Percentiles rank a stretch among this genome's conserved stretches.
Evolutionary conservation across 2,329 filamentous ascomycete species (phyloP).

Genomic region (Fusarium brachygibbosum): DNA sequence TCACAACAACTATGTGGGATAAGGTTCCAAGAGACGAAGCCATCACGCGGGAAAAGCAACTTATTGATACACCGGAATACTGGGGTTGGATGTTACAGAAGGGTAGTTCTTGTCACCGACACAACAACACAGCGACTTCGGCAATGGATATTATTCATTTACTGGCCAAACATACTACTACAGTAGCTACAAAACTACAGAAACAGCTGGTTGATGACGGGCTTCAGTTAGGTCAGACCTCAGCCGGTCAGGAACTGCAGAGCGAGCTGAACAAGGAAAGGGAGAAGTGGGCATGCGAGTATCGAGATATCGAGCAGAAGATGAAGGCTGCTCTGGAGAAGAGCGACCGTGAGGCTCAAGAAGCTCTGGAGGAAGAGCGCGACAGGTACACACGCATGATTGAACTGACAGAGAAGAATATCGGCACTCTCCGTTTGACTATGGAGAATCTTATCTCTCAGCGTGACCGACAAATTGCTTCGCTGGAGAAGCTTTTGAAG

Average conservation of each 20-base stretch:
- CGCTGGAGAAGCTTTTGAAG: too few relatives aligned
- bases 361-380: too few relatives aligned
- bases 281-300: neutral
- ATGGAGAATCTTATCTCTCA: too few relatives aligned
- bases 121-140: slow-evolving; percentile 11
- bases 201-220: slow-evolving; percentile 21
- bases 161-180: neutral
- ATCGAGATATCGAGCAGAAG: too few relatives aligned
- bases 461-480: too few relatives aligned
- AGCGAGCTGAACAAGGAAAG: neutral
- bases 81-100: slow-evolving; percentile 35
- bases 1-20: slow-evolving; percentile 33
- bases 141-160: slow-evolving; percentile 9
- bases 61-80: slow-evolving; percentile 16
- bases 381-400: too few relatives aligned
- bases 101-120: slow-evolving; percentile 14
- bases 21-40: neutral
- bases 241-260: slow-evolving; percentile 15
- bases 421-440: too few relatives aligned
- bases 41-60: slow-evolving; percentile 6
- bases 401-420: too few relatives aligned
- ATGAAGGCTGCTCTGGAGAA: too few relatives aligned
- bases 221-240: slow-evolving; percentile 6
- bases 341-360: too few relatives aligned
- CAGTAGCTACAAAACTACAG: slow-evolving; percentile 9